Evolutionary conservation across 768 basidiomycete genomes (phyloP).

Genomic region (Leccinum uliginosum): DNA sequence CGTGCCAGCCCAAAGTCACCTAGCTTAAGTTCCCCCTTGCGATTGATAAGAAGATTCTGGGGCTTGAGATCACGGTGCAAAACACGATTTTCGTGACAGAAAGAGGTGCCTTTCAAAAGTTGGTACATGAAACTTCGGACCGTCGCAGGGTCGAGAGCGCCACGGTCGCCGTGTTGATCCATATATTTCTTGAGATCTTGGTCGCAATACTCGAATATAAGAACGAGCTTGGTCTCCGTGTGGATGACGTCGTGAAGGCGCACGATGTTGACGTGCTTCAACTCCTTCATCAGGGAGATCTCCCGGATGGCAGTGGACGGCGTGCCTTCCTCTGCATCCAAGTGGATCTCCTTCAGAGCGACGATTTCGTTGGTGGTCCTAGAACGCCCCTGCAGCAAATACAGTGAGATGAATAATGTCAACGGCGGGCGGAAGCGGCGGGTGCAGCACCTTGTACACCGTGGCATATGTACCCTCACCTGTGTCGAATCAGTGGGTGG

Average conservation of each 20-base stretch:
- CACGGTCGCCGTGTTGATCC: slow-evolving; percentile 96
- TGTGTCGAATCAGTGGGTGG: slow-evolving; percentile 24
- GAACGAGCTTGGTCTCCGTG: slow-evolving; percentile 95
- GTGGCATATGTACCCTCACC: slow-evolving; percentile 95
- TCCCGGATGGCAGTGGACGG: slow-evolving; percentile 98
- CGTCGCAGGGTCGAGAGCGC: slow-evolving; percentile 84
- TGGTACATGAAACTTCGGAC: slow-evolving; percentile 98
- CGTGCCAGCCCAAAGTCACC: slow-evolving; percentile 97
- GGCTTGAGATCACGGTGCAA: slow-evolving; percentile 97
- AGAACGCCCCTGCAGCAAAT: slow-evolving; percentile 69
- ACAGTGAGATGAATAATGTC: background rate
- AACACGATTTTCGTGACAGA: slow-evolving; percentile 98
- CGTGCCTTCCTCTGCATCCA: slow-evolving; percentile 98
- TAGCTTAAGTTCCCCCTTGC: slow-evolving; percentile 93
- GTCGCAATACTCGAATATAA: slow-evolving; percentile 98
- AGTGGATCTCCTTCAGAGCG: slow-evolving; percentile 97
- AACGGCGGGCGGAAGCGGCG: background rate
- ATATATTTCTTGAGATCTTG: slow-evolving; percentile 99
- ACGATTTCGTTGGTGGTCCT: slow-evolving; percentile 98
- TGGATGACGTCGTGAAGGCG: slow-evolving; percentile 98
- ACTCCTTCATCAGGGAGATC: slow-evolving; percentile 98
- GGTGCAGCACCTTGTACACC: slow-evolving; percentile 78
- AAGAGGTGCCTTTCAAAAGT: slow-evolving; percentile 93
- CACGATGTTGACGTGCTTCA: slow-evolving; percentile 98
- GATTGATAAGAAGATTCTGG: slow-evolving; percentile 96